phyloP scores from a whole-genome alignment of 169 alveolate species.

The Cyclospora cayetanensis region DNA sequence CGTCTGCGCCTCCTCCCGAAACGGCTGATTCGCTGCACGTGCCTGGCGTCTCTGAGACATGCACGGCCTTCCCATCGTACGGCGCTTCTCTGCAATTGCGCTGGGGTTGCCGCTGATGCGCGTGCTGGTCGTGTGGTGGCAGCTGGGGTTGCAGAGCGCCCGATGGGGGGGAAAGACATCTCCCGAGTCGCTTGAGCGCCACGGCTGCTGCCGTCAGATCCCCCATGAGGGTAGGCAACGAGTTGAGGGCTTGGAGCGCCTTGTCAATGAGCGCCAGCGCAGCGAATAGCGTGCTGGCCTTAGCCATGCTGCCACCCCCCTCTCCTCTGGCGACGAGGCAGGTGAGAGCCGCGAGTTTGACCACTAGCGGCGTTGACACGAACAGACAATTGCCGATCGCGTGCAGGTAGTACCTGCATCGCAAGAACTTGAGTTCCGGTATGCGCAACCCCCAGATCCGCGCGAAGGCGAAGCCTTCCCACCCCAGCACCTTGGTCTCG shows the following conservation, averaged over 20 bases:
- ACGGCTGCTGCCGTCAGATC: conserved; percentile 54
- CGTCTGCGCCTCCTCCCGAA: neutral
- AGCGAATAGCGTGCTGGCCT: conserved; percentile 34
- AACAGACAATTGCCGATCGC: conserved; percentile 34
- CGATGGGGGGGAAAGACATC: neutral
- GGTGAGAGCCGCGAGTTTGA: conserved; percentile 25
- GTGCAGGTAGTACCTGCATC: conserved; percentile 39
- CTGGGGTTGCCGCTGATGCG: neutral
- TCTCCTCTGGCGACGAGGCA: conserved; percentile 8
- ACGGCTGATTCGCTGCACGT: neutral
- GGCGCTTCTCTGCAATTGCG: neutral
- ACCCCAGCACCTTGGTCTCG: conserved; percentile 44
- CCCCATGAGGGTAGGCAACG: conserved; percentile 18
- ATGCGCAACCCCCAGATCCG: neutral
- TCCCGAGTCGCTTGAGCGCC: conserved; percentile 18
- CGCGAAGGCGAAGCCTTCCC: conserved; percentile 4
- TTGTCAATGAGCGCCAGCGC: conserved; percentile 40
- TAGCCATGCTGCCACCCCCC: neutral
- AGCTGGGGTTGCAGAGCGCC: neutral
- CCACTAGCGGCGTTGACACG: conserved; percentile 41
- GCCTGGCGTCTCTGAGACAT: neutral
- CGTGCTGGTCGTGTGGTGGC: neutral
- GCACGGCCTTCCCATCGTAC: neutral
- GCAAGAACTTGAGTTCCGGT: neutral
- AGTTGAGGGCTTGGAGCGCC: conserved; percentile 32